These are phyloP conservation scores for Coleophoma eucalyptorum DNA, from an alignment of 2,329 filamentous ascomycete genomes.

Conservation along the genomic window DNA sequence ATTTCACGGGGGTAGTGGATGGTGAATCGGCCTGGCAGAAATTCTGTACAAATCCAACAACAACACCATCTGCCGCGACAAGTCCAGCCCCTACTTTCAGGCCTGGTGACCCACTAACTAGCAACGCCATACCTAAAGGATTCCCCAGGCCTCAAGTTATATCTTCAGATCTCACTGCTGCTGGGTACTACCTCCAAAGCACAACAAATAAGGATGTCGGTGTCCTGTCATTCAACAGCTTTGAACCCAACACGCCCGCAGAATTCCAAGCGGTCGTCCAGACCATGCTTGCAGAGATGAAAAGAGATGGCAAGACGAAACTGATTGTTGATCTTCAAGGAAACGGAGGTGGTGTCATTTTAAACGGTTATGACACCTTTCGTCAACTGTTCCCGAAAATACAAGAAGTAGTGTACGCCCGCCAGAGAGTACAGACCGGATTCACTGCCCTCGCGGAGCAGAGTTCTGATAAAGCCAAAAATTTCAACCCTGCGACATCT, in stretches of 20 bases:
- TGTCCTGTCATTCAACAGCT: too few species aligned
- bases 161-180: background rate
- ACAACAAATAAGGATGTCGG: too few species aligned
- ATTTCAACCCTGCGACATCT: background rate
- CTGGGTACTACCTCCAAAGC: too few species aligned
- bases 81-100: too few species aligned
- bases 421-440: too few species aligned
- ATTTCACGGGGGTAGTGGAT: too few species aligned
- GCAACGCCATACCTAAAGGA: too few species aligned
- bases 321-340: constrained; percentile 55
- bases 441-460: too few species aligned
- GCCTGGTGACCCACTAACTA: too few species aligned
- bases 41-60: background rate
- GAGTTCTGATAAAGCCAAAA: background rate
- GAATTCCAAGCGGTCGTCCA: constrained; percentile 6
- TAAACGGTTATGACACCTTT: constrained; percentile 59
- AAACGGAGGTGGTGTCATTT: constrained; percentile 55
- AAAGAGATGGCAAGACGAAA: constrained; percentile 50
- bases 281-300: constrained; percentile 38
- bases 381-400: constrained; percentile 26
- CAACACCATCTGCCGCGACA: too few species aligned
- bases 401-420: too few species aligned
- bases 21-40: background rate
- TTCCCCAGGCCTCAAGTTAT: too few species aligned
- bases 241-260: constrained; percentile 4